Conservation (phyloP, 257 asterid species). For the Primulina eburnea region DNA sequence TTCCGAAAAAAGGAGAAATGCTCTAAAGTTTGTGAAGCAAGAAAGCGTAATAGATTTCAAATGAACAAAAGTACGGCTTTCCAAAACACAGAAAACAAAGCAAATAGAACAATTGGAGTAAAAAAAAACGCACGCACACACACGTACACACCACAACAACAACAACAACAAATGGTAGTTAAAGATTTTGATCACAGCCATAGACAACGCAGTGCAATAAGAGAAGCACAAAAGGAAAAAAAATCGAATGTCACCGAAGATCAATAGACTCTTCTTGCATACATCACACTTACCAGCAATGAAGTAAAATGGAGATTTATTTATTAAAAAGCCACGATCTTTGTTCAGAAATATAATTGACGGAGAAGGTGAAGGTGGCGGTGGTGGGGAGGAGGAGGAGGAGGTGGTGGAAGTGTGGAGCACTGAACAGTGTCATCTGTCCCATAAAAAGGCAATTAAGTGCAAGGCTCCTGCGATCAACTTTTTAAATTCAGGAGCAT, state of each 20-base stretch:
- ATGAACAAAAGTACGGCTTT: conserved; percentile 27
- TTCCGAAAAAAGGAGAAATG: neutral
- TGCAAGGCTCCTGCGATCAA: conserved; percentile 54
- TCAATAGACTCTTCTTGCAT: neutral
- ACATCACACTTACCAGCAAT: conserved; percentile 31
- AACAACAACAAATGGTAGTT: neutral
- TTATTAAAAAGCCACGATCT: conserved; percentile 28
- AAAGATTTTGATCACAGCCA: conserved; percentile 1
- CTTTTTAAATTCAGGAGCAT: conserved; percentile 25
- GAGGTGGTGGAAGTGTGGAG: conserved; percentile 27
- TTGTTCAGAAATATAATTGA: conserved; percentile 18
- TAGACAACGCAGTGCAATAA: neutral
- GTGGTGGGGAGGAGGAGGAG: conserved; percentile 1
- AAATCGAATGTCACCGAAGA: neutral
- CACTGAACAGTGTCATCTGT: conserved; percentile 43
- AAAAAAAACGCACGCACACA: conserved; percentile 16
- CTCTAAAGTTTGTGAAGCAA: conserved; percentile 19
- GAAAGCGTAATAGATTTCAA: conserved; percentile 15
- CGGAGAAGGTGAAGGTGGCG: neutral
- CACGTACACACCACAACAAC: neutral
- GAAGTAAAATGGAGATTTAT: conserved; percentile 25
- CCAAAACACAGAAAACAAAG: conserved; percentile 39
- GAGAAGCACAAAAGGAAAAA: too few species aligned
- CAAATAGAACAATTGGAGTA: conserved; percentile 20
- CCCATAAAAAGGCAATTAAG: conserved; percentile 51